Conservation (phyloP, 176 grass and related monocot species). For the Dactylis glomerata region DNA sequence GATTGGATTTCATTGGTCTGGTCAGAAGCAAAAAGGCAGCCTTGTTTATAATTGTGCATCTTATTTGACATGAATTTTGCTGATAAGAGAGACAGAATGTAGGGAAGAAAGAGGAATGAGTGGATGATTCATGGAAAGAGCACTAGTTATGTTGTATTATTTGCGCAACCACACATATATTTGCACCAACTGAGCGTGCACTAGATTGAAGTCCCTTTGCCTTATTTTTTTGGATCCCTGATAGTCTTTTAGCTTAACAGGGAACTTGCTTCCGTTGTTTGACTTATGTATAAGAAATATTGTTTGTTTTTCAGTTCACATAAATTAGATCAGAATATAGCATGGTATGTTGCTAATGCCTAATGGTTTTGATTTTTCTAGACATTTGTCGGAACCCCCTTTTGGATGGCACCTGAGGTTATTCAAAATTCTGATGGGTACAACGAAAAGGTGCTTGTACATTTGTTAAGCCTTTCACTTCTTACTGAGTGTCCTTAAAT, state of each 20-base stretch:
- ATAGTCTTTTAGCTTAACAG: constrained; percentile 13
- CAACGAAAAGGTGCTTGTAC: constrained; percentile 83
- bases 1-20: neutral
- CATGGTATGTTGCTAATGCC: constrained; percentile 2
- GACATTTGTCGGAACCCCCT: constrained; percentile 99
- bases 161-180: neutral
- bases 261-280: neutral
- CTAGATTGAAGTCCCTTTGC: neutral
- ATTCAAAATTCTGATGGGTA: constrained; percentile 99
- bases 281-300: neutral
- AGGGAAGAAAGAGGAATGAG: neutral
- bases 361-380: constrained; percentile 46
- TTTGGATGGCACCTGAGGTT: constrained; percentile 99
- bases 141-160: constrained; percentile 1
- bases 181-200: neutral
- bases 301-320: constrained; percentile 10
- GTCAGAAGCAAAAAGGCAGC: neutral
- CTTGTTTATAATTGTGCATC: constrained; percentile 6
- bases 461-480: constrained; percentile 21
- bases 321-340: constrained; percentile 15
- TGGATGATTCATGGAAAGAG: neutral
- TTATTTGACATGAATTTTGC: constrained; percentile 6
- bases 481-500: constrained; percentile 29
- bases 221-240: constrained; percentile 1
- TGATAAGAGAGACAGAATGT: neutral